These are phyloP conservation scores for Yamadazyma philogaea DNA, from an alignment of 805 yeast species.

Conservation along the genomic window DNA sequence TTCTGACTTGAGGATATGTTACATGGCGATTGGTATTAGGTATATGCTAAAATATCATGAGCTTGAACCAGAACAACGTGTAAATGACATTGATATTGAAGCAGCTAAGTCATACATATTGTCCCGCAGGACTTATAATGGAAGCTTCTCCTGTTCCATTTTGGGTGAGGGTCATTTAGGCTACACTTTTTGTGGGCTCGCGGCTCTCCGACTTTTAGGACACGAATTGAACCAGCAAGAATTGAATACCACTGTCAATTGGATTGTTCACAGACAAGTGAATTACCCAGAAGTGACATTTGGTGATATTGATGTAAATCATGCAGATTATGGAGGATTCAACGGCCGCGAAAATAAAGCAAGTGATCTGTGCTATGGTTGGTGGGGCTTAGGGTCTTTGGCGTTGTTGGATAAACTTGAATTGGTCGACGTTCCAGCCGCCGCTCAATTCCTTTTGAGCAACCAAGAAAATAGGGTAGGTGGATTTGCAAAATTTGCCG, in stretches of 20 bases:
- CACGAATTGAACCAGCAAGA: slow-evolving; percentile 20
- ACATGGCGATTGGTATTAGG: slow-evolving; percentile 67
- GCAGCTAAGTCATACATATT: slow-evolving; percentile 35
- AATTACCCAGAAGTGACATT: slow-evolving; percentile 27
- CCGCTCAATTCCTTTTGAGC: slow-evolving; percentile 43
- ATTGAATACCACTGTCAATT: slow-evolving; percentile 42
- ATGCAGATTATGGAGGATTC: slow-evolving; percentile 68
- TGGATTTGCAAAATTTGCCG: slow-evolving; percentile 72
- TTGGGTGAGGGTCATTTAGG: slow-evolving; percentile 80
- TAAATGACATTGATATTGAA: slow-evolving; percentile 42
- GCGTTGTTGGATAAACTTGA: slow-evolving; percentile 33
- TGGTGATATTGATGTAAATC: slow-evolving; percentile 26
- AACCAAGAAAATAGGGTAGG: slow-evolving; percentile 68
- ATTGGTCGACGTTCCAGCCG: slow-evolving; percentile 35
- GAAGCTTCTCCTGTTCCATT: slow-evolving; percentile 63
- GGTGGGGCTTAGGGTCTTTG: slow-evolving; percentile 73
- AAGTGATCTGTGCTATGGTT: slow-evolving; percentile 84
- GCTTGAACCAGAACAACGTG: slow-evolving; percentile 12
- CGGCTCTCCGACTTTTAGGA: slow-evolving; percentile 46
- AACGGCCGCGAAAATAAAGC: slow-evolving; percentile 84
- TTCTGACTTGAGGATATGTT: slow-evolving; percentile 68
- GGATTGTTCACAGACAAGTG: slow-evolving; percentile 67
- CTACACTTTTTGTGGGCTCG: slow-evolving; percentile 78
- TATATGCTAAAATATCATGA: slow-evolving; percentile 40
- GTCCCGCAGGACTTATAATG: slow-evolving; percentile 43